These are phyloP conservation scores for Triticum turgidum DNA, from an alignment of 176 grass and related monocot genomes.

Conservation along the genomic window DNA sequence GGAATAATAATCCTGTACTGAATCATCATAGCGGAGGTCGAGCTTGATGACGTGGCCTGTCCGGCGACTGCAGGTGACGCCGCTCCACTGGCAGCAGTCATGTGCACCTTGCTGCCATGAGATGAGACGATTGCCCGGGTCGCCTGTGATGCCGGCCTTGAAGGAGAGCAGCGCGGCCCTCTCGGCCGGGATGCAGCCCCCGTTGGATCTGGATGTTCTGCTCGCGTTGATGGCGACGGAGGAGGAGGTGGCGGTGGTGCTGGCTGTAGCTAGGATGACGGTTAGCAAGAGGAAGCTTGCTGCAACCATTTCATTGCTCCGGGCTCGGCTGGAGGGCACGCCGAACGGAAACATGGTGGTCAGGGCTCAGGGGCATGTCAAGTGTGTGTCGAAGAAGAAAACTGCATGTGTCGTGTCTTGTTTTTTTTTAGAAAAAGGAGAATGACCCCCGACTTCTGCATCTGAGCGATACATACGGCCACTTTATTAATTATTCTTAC, in stretches of 20 bases:
- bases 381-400: too few relatives aligned
- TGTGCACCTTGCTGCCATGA: neutral
- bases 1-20: neutral
- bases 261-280: neutral
- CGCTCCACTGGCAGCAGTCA: neutral
- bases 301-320: neutral
- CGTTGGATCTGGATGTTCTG: neutral
- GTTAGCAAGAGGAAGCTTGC: neutral
- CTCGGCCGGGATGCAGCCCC: neutral
- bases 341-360: too few relatives aligned
- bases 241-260: neutral
- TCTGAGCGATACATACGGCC: too few relatives aligned
- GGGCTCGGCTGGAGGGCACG: too few relatives aligned
- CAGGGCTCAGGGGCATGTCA: too few relatives aligned
- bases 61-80: slow-evolving; percentile 22
- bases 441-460: too few relatives aligned
- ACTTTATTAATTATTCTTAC: too few relatives aligned
- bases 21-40: neutral
- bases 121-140: neutral
- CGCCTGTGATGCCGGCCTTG: slow-evolving; percentile 8
- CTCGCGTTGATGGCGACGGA: rapidly evolving
- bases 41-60: neutral
- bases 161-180: slow-evolving; percentile 32
- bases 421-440: too few relatives aligned
- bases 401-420: too few relatives aligned